Conservation (phyloP, 2,329 filamentous ascomycete genomes). For the Parastagonospora avenae region DNA sequence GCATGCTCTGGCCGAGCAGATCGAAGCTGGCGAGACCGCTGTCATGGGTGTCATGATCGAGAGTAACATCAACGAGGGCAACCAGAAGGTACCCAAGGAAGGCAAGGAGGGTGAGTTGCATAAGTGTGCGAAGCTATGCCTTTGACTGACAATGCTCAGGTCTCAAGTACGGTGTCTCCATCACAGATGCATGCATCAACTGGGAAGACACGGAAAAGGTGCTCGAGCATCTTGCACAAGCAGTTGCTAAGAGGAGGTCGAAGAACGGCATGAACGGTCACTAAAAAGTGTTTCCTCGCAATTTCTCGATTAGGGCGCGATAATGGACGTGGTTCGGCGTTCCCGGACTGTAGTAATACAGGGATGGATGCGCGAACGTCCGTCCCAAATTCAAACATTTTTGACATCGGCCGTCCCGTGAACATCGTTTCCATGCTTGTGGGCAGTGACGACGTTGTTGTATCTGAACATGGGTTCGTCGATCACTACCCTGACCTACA, state of each 20-base stretch:
- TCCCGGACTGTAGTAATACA: background rate
- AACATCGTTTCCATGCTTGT: too few relatives aligned
- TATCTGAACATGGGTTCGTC: too few relatives aligned
- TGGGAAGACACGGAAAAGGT: conserved; percentile 89
- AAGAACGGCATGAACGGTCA: conserved; percentile 42
- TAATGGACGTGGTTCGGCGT: conserved; percentile 1
- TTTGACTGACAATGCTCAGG: conserved; percentile 51
- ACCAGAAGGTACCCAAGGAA: conserved; percentile 88
- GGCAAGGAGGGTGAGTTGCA: conserved; percentile 61
- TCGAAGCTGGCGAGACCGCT: conserved; percentile 78
- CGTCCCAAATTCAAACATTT: background rate
- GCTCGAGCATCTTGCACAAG: conserved; percentile 76
- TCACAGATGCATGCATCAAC: conserved; percentile 95
- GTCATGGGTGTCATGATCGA: conserved; percentile 99
- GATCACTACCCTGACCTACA: too few relatives aligned
- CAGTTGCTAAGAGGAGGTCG: conserved; percentile 75
- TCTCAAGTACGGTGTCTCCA: conserved; percentile 91
- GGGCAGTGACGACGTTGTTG: too few relatives aligned
- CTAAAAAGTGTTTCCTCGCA: conserved; percentile 18
- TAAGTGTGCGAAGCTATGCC: background rate
- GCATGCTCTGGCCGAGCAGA: conserved; percentile 78
- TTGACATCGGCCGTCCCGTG: background rate
- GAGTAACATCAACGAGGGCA: conserved; percentile 93
- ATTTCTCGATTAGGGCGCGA: conserved; percentile 1
- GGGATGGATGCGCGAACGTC: background rate